Evolutionary conservation across 1,139 yeast species (phyloP).

Genomic region (Debaryomyces udenii): DNA sequence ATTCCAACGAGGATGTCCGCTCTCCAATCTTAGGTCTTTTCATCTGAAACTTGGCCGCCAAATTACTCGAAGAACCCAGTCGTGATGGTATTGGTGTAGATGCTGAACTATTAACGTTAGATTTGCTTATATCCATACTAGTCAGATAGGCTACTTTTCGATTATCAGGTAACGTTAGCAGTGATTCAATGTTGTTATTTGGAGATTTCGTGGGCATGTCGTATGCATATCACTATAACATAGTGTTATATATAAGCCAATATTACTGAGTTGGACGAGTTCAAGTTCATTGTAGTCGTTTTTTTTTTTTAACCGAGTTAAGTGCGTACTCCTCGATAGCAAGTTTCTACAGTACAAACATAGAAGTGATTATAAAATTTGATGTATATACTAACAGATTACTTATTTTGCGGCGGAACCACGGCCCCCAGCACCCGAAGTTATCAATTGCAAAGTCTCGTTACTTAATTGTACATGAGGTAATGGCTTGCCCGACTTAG

Average conservation of each 20-base stretch:
- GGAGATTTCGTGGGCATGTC: background rate
- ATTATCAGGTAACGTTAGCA: background rate
- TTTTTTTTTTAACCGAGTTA: too few relatives aligned
- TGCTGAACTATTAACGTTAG: background rate
- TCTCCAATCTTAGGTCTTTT: conserved; percentile 8
- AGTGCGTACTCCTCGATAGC: too few relatives aligned
- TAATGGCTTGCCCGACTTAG: conserved; percentile 44
- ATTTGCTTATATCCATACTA: background rate
- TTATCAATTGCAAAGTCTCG: conserved; percentile 65
- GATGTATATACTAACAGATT: background rate
- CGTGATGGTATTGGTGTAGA: conserved; percentile 3
- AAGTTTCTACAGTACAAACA: too few relatives aligned
- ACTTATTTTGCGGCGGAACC: conserved; percentile 52
- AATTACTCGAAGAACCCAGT: background rate
- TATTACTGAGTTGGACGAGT: too few relatives aligned
- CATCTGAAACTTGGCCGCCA: conserved; percentile 3
- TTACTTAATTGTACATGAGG: conserved; percentile 61
- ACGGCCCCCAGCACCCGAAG: conserved; percentile 91
- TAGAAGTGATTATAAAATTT: too few relatives aligned
- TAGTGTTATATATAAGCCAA: background rate
- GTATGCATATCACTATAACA: background rate
- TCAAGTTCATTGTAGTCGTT: too few relatives aligned
- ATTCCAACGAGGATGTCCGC: conserved; percentile 2
- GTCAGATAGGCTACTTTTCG: background rate
- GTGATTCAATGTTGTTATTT: background rate